These are phyloP conservation scores for Sequoia sempervirens DNA, from an alignment of 75 land plant genomes.

Conservation along the genomic window DNA sequence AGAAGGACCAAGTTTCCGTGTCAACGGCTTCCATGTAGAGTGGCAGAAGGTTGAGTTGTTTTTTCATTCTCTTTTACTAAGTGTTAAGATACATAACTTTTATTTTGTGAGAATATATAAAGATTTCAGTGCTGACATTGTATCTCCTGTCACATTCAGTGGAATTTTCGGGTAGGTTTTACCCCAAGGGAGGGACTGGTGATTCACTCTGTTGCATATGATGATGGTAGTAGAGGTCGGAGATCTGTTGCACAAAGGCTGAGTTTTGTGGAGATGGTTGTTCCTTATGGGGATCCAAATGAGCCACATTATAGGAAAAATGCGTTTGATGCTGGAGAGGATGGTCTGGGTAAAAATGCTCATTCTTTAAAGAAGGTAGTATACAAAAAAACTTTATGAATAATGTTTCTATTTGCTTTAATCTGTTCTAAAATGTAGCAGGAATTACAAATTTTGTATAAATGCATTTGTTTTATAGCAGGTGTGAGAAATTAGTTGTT, in stretches of 20 bases:
- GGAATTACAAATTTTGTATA: background rate
- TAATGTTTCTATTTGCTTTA: background rate
- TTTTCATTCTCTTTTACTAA: background rate
- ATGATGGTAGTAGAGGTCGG: slow-evolving; percentile 95
- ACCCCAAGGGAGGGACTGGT: slow-evolving; percentile 96
- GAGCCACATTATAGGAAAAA: slow-evolving; percentile 98
- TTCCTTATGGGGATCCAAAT: slow-evolving; percentile 98
- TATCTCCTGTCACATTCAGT: slow-evolving; percentile 47
- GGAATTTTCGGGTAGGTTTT: slow-evolving; percentile 97
- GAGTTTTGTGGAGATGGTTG: slow-evolving; percentile 99
- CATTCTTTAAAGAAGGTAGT: slow-evolving; percentile 90
- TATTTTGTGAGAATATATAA: background rate
- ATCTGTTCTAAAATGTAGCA: background rate
- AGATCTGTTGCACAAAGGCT: slow-evolving; percentile 90
- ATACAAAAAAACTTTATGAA: background rate
- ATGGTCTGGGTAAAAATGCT: slow-evolving; percentile 97
- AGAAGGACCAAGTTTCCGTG: slow-evolving; percentile 97
- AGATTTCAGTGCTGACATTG: background rate
- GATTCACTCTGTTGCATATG: slow-evolving; percentile 84
- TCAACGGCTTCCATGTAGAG: slow-evolving; percentile 79
- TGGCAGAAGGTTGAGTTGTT: slow-evolving; percentile 85
- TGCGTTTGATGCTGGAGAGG: slow-evolving; percentile 99
- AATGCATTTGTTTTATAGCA: background rate
- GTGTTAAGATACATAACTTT: background rate
- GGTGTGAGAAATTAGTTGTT: background rate